Percentiles rank a stretch among this genome's conserved stretches.
phyloP scores from a whole-genome alignment of 352 stramenopile species.

The Pythium plurisporium region DNA sequence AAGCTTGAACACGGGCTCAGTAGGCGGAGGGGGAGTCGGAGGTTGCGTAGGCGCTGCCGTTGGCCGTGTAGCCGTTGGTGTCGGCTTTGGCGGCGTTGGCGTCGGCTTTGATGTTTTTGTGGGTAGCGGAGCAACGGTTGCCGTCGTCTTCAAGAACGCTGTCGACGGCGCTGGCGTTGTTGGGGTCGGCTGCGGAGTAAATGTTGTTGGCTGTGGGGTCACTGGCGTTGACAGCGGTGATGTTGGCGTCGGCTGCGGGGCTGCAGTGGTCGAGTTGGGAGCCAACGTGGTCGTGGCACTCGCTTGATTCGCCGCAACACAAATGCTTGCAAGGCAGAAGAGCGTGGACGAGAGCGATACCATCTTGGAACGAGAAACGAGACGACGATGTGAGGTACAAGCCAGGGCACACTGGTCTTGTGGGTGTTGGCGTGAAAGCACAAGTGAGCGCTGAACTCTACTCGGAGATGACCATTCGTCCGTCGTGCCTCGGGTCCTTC shows the following conservation, averaged over 20 bases:
- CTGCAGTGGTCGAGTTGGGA: neutral
- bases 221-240: neutral
- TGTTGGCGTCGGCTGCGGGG: neutral
- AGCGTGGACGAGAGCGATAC: neutral
- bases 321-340: neutral
- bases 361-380: neutral
- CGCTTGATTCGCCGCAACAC: neutral
- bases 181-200: no score
- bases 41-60: no score
- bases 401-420: neutral
- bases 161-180: neutral
- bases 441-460: constrained; percentile 9
- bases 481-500: no score
- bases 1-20: constrained; percentile 19
- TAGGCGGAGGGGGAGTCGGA: no score
- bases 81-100: neutral
- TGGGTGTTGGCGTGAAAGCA: constrained; percentile 8
- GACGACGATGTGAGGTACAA: neutral
- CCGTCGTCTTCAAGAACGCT: neutral
- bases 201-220: no score
- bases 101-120: no score
- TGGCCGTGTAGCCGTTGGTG: no score
- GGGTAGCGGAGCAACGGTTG: neutral
- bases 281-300: neutral
- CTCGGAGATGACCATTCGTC: no score